phyloP scores from a whole-genome alignment of 495 filamentous ascomycete species.

The Xylaria nigripes region DNA sequence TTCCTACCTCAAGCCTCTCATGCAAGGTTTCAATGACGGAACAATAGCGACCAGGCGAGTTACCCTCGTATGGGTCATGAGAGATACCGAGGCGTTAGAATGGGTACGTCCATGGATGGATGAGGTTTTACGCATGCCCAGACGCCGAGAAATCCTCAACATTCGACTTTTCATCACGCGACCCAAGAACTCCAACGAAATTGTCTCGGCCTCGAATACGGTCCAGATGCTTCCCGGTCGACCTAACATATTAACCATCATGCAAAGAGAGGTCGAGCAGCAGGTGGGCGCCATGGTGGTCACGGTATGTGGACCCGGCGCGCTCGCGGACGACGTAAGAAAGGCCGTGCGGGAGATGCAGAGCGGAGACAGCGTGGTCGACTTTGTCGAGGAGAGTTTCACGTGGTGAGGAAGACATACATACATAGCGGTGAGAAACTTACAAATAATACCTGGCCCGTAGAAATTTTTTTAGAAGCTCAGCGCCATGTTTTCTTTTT shows the following conservation, averaged over 20 bases:
- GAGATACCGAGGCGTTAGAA: conserved; percentile 76
- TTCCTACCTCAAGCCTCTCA: conserved; percentile 74
- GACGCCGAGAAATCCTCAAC: conserved; percentile 66
- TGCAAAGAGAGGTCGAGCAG: conserved; percentile 66
- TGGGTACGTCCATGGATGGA: conserved; percentile 97
- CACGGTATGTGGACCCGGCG: conserved; percentile 78
- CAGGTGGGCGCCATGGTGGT: conserved; percentile 87
- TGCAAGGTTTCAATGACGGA: conserved; percentile 62
- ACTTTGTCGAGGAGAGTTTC: conserved; percentile 84
- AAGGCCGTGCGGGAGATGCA: conserved; percentile 61
- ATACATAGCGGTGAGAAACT: not conserved
- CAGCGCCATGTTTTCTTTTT: not conserved
- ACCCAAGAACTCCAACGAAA: conserved; percentile 63
- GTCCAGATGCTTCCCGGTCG: conserved; percentile 81
- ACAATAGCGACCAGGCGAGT: conserved; percentile 73
- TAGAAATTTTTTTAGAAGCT: not conserved
- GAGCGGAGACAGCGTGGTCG: conserved; percentile 51
- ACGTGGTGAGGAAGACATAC: conserved; percentile 53
- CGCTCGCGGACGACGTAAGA: conserved; percentile 76
- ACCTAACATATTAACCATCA: conserved; percentile 68
- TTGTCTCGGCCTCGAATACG: conserved; percentile 58
- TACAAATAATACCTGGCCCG: not conserved
- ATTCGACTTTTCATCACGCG: conserved; percentile 84
- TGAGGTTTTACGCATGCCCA: conserved; percentile 66
- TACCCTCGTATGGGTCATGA: conserved; percentile 84